Evolutionary conservation across 164 flowering plant species (phyloP).

Genomic region (Annona squamosa): DNA sequence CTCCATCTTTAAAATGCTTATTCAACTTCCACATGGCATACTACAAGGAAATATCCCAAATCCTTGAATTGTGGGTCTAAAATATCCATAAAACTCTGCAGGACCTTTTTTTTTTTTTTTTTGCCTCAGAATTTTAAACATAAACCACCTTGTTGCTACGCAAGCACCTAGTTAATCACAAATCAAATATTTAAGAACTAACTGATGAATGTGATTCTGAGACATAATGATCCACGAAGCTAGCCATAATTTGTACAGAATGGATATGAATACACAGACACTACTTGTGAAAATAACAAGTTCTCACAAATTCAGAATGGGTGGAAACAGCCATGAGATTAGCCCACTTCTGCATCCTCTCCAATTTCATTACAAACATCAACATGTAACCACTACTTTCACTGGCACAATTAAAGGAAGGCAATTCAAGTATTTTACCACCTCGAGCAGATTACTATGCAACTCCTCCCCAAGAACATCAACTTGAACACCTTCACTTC

Average conservation of each 20-base stretch:
- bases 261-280: not conserved
- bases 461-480: constrained; percentile 92
- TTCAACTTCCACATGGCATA: too few relatives aligned
- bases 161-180: not conserved
- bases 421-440: constrained; percentile 9
- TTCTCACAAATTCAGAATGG: not conserved
- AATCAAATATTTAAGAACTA: too few relatives aligned
- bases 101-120: too few relatives aligned
- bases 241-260: not conserved
- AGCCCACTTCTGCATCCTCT: not conserved
- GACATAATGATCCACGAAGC: not conserved
- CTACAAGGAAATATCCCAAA: too few relatives aligned
- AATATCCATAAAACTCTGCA: too few relatives aligned
- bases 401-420: not conserved
- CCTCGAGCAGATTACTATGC: constrained; percentile 68
- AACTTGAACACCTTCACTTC: constrained; percentile 74
- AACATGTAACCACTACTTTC: not conserved
- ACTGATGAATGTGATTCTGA: not conserved
- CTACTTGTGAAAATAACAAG: not conserved
- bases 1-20: too few relatives aligned
- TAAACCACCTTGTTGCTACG: too few relatives aligned
- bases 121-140: not conserved
- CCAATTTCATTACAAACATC: not conserved
- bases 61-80: too few relatives aligned
- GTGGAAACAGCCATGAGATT: not conserved